phyloP scores from a whole-genome alignment of 1,139 yeast genomes.

The Komagataea norvegica region DNA sequence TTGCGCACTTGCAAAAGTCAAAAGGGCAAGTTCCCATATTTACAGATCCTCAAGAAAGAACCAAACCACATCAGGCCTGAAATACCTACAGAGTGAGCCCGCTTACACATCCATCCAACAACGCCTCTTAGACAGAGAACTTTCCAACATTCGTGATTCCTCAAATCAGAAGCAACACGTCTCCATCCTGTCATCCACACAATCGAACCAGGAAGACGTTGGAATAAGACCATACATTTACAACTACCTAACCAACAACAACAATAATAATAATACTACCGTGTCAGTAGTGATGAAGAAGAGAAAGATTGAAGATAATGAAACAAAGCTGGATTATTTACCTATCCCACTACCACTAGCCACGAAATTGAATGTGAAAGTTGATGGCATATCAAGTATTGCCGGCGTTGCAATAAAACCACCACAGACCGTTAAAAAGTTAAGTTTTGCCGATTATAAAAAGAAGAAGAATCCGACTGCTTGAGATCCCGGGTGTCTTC shows the following conservation, averaged over 20 bases:
- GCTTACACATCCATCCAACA: slow-evolving; percentile 31
- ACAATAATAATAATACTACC: slow-evolving; percentile 8
- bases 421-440: slow-evolving; percentile 43
- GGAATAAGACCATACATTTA: slow-evolving; percentile 19
- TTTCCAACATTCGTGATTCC: slow-evolving; percentile 16
- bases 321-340: slow-evolving; percentile 19
- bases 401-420: slow-evolving; percentile 9
- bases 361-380: slow-evolving; percentile 1
- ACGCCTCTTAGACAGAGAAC: slow-evolving; percentile 25
- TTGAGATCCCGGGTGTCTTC: not conserved
- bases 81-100: slow-evolving; percentile 28
- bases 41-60: slow-evolving; percentile 56
- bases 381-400: slow-evolving; percentile 4
- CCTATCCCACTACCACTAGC: slow-evolving; percentile 27
- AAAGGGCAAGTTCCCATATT: slow-evolving; percentile 52
- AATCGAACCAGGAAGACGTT: slow-evolving; percentile 14
- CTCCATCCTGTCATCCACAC: slow-evolving; percentile 9
- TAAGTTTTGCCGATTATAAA: slow-evolving; percentile 80
- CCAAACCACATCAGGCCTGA: slow-evolving; percentile 29
- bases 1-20: slow-evolving; percentile 57
- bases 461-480: slow-evolving; percentile 49
- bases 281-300: slow-evolving; percentile 6
- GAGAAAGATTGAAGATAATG: slow-evolving; percentile 14
- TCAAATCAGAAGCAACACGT: slow-evolving; percentile 10
- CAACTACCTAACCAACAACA: slow-evolving; percentile 17